These are phyloP conservation scores for Colletotrichum acutatum DNA, from an alignment of 2,329 filamentous ascomycete genomes.

Conservation along the genomic window DNA sequence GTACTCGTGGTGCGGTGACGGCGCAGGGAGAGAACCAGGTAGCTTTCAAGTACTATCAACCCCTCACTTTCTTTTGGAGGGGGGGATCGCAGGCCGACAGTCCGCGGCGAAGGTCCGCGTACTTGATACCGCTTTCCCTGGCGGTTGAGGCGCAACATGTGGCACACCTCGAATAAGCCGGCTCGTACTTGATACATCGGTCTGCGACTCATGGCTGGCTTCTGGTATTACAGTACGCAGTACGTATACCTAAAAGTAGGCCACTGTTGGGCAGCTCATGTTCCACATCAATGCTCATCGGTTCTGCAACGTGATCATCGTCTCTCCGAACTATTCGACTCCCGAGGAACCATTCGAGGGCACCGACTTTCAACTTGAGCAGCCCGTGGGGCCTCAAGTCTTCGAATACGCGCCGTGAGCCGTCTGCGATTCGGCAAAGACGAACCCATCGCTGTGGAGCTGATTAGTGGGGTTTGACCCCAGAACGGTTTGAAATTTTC, in stretches of 20 bases:
- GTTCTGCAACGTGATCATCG: neutral
- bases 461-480: slow-evolving; percentile 9
- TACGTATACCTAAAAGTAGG: too few species aligned
- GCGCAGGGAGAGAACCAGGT: neutral
- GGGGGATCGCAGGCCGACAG: neutral
- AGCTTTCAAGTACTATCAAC: neutral
- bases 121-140: neutral
- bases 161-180: neutral
- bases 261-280: neutral
- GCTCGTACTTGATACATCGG: slow-evolving; percentile 7
- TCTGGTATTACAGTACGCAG: neutral
- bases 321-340: neutral
- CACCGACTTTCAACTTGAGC: neutral
- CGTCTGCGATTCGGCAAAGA: slow-evolving; percentile 11
- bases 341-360: neutral
- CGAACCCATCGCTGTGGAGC: slow-evolving; percentile 13
- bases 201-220: neutral
- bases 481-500: slow-evolving; percentile 13
- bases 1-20: neutral
- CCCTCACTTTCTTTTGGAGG: slow-evolving; percentile 5
- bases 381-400: neutral
- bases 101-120: neutral
- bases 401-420: neutral
- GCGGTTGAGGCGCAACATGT: neutral
- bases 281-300: neutral